Base-by-base conservation (phyloP, 176 grass and related monocot genomes). In the Elymus sibiricus region DNA sequence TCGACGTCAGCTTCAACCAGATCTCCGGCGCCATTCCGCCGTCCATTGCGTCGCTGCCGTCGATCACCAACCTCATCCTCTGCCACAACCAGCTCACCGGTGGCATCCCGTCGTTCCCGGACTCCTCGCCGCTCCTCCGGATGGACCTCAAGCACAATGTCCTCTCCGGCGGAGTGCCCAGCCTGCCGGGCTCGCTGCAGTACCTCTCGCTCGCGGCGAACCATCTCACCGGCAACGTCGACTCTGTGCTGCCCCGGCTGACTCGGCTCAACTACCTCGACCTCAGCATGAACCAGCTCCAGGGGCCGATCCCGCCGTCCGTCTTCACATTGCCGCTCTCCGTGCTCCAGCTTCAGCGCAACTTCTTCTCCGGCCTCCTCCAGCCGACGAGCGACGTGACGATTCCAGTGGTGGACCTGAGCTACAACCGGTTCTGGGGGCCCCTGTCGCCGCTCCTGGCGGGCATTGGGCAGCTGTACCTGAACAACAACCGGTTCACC, bases 401-500 rank as follows among this genome's bases (percentile, higher is more conserved):
- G 5, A 92, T 98, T 74, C 91, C 90, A 8, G 29, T 98, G 53
- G 93, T 97, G 76, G 95, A 97, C 87, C 71, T 97, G 29, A 97
- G 95, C 86, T 97, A 85, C 86, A 97, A 97, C 86, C 85, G 95
- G 2, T 82, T 98, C 74, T 95, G 88, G 86, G 95, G 95, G 15
- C 74, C 81, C 12, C 17, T 98, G 0, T 93, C 95, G 71, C 95
- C 93, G 77, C 87, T 95, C 11, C 89, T 98, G 25, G 88, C 95
- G 1, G 82, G 91, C 11, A 90, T 95, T 15, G 84, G 87, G 66
- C 89, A 92, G 84, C 95, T 98, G 26, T 98, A 95, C 85, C 89
- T 98, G 24, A 94, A 98, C 89, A 98, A 98, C 86, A 98, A 98
- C 88, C 81, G 95, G 84, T 98, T 98, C 88, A 92, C 91, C 51